Conservation (phyloP, 495 filamentous ascomycete genomes). For the Penicillium tannophilum region DNA sequence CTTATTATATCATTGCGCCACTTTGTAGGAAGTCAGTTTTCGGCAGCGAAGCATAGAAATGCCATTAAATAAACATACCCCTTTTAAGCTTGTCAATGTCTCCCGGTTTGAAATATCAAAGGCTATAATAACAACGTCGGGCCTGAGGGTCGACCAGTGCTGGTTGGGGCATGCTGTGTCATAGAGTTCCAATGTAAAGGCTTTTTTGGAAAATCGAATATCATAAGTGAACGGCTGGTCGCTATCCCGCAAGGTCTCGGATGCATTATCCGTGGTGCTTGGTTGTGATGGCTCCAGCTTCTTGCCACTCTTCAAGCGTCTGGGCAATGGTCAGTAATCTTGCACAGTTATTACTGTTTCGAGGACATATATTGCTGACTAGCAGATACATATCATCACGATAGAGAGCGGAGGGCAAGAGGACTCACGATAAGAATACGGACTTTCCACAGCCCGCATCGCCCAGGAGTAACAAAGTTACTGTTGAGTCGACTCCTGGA, state of each 20-base stretch:
- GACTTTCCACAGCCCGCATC: constrained; percentile 83
- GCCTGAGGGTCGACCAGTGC: constrained; percentile 69
- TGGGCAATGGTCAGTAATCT: constrained; percentile 12
- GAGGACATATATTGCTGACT: neutral
- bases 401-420: neutral
- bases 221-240: constrained; percentile 86
- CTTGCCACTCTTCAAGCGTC: constrained; percentile 32
- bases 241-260: constrained; percentile 62
- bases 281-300: constrained; percentile 12
- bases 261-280: constrained; percentile 9
- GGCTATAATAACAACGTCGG: constrained; percentile 76
- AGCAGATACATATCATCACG: no score
- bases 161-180: constrained; percentile 76
- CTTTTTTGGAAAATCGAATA: constrained; percentile 64
- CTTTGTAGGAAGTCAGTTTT: constrained; percentile 27
- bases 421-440: constrained; percentile 86
- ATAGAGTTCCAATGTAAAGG: constrained; percentile 75
- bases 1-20: constrained; percentile 70
- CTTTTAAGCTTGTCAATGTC: constrained; percentile 63
- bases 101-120: constrained; percentile 74
- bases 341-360: neutral
- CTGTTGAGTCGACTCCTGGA: constrained; percentile 35
- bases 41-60: neutral
- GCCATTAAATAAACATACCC: constrained; percentile 36
- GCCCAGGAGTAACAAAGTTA: constrained; percentile 77